phyloP scores from a whole-genome alignment of 2,329 filamentous ascomycete genomes.

The Alternaria brassicicola region DNA sequence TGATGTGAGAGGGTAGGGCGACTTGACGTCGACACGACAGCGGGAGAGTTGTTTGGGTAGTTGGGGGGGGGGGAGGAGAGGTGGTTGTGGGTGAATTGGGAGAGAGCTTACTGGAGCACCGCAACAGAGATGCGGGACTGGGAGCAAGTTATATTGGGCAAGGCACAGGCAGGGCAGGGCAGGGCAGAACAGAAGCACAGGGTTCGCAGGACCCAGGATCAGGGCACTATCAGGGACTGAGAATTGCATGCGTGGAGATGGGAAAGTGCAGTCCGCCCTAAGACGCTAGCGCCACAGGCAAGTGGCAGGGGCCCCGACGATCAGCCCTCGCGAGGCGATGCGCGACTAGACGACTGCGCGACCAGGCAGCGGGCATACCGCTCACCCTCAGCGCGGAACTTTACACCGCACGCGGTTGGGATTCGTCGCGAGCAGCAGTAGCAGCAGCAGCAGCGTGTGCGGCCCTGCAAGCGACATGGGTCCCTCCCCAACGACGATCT shows the following conservation, averaged over 20 bases:
- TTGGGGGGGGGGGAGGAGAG: too few species aligned
- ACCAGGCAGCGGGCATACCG: slow-evolving; percentile 4
- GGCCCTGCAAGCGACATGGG: not conserved
- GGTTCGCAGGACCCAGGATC: slow-evolving; percentile 18
- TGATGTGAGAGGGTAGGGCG: not conserved
- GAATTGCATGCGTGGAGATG: slow-evolving; percentile 22
- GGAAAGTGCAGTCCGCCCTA: slow-evolving; percentile 17
- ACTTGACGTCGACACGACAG: slow-evolving; percentile 2
- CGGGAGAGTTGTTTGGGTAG: not conserved
- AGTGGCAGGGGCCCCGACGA: slow-evolving; percentile 25
- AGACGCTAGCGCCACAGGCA: slow-evolving; percentile 10
- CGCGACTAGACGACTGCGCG: slow-evolving; percentile 2
- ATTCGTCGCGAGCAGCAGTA: slow-evolving; percentile 1
- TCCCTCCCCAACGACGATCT: not conserved
- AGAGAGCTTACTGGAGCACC: slow-evolving; percentile 18
- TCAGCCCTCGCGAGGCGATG: slow-evolving; percentile 12
- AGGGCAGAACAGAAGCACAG: slow-evolving; percentile 21
- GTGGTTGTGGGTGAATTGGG: slow-evolving; percentile 8
- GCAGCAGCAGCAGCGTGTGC: slow-evolving; percentile 6
- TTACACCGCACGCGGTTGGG: not conserved
- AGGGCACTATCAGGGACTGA: slow-evolving; percentile 24
- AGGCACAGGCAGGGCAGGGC: slow-evolving; percentile 27
- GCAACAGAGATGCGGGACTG: slow-evolving; percentile 21
- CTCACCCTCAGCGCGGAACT: not conserved
- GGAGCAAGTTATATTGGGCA: slow-evolving; percentile 27